phyloP scores from a whole-genome alignment of 371 early-diverging fungal genomes.

The Mucor indicus region DNA sequence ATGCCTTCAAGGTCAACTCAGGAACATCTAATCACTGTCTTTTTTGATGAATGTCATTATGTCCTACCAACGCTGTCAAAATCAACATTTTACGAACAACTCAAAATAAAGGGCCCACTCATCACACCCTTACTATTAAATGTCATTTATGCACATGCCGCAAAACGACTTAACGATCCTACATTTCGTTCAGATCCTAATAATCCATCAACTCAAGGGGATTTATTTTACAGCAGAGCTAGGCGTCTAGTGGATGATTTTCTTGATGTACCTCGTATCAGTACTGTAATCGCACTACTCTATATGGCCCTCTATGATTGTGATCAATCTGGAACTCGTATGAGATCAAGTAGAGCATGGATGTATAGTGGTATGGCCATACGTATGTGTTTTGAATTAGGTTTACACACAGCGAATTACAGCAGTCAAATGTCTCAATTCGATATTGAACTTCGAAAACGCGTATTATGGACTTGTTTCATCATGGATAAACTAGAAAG shows the following conservation, averaged over 20 bases:
- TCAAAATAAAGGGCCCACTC: constrained; percentile 38
- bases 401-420: constrained; percentile 38
- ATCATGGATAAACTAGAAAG: constrained; percentile 47
- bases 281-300: constrained; percentile 45
- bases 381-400: constrained; percentile 40
- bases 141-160: constrained; percentile 46
- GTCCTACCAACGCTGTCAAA: constrained; percentile 31
- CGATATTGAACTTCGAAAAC: constrained; percentile 44
- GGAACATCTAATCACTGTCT: constrained; percentile 33
- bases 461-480: constrained; percentile 53
- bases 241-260: constrained; percentile 41
- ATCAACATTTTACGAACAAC: constrained; percentile 44
- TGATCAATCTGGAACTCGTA: constrained; percentile 7
- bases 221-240: constrained; percentile 41
- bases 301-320: constrained; percentile 39
- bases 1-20: constrained; percentile 40
- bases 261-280: constrained; percentile 43
- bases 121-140: constrained; percentile 43
- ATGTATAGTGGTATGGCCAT: constrained; percentile 45
- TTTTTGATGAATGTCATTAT: constrained; percentile 37
- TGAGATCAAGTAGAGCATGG: constrained; percentile 34
- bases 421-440: constrained; percentile 44
- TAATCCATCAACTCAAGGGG: constrained; percentile 20
- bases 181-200: constrained; percentile 20
- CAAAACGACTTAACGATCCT: constrained; percentile 23